Percentiles rank a stretch among this genome's conserved stretches.
phyloP scores from a whole-genome alignment of 257 asterid genomes.

The Cynanchum wilfordii region DNA sequence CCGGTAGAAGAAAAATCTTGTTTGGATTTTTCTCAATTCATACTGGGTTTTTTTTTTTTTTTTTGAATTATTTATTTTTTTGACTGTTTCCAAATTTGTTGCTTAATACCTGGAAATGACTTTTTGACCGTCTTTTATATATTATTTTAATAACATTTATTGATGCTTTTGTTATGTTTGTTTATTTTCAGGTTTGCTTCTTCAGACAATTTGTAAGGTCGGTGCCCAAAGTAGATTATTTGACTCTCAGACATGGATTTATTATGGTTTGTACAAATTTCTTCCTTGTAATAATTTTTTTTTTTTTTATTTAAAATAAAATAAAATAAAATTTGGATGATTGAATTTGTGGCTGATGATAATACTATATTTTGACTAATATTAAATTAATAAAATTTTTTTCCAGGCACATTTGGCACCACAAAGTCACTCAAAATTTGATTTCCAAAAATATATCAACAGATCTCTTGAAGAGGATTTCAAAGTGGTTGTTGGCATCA shows the following conservation, averaged over 20 bases:
- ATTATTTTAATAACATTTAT: neutral
- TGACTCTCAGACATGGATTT: conserved; percentile 93
- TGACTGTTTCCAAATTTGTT: neutral
- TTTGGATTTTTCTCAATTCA: neutral
- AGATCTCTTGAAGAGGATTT: conserved; percentile 94
- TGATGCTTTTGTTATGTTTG: neutral
- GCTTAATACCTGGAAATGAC: too few species aligned
- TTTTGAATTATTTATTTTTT: too few species aligned
- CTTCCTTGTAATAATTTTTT: neutral
- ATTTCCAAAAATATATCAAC: conserved; percentile 77
- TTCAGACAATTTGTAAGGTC: conserved; percentile 83
- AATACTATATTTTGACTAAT: neutral
- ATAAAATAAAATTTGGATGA: too few species aligned
- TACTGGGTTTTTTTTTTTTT: neutral
- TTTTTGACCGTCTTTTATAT: neutral
- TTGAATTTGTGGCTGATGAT: neutral
- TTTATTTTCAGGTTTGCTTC: conserved; percentile 63
- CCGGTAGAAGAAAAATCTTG: neutral
- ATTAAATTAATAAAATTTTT: neutral
- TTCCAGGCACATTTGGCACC: conserved; percentile 93
- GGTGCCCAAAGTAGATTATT: conserved; percentile 80
- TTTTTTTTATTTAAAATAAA: too few species aligned
- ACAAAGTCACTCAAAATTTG: conserved; percentile 56
- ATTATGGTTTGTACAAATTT: conserved; percentile 41
- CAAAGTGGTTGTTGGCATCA: conserved; percentile 96